These are phyloP conservation scores for Boletellus ananiceps DNA, from an alignment of 768 basidiomycete species.

Conservation along the genomic window DNA sequence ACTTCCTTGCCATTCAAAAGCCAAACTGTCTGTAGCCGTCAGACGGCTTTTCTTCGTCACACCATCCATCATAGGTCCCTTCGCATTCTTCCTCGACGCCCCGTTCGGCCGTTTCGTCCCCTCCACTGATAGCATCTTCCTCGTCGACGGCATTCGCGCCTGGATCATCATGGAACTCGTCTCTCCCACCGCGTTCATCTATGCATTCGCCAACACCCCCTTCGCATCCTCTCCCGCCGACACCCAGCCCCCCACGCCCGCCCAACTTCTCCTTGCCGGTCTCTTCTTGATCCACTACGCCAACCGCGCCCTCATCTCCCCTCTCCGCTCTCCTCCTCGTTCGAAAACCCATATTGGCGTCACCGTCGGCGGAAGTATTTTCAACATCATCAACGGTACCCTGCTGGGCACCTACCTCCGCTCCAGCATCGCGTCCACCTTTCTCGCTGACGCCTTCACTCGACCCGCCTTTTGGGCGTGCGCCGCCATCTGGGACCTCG, in stretches of 20 bases:
- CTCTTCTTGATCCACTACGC: constrained; percentile 74
- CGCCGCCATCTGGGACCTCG: constrained; percentile 60
- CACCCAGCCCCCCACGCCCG: constrained; percentile 30
- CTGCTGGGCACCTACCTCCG: constrained; percentile 69
- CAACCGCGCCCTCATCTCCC: constrained; percentile 78
- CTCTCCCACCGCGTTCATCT: constrained; percentile 52
- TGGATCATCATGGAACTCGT: constrained; percentile 80
- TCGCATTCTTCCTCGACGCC: constrained; percentile 56
- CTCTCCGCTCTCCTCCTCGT: constrained; percentile 74
- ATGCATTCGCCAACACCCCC: constrained; percentile 46
- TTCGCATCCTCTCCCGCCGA: constrained; percentile 35
- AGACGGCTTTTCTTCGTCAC: constrained; percentile 46
- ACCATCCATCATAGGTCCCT: constrained; percentile 34
- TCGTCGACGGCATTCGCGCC: constrained; percentile 56
- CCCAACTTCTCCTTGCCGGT: constrained; percentile 47
- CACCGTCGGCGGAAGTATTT: constrained; percentile 47
- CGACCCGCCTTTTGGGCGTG: constrained; percentile 58
- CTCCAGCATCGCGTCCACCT: constrained; percentile 47
- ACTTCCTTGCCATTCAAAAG: neutral
- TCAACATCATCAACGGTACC: constrained; percentile 71
- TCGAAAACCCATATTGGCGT: constrained; percentile 71
- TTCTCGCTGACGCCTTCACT: constrained; percentile 32
- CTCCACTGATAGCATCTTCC: constrained; percentile 38
- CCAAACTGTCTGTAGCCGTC: constrained; percentile 19
- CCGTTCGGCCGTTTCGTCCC: constrained; percentile 78